Evolutionary conservation across 1,139 yeast species (phyloP), one percentile per base, ranked within the genome.

Genomic region (Yamadazyma sp.): DNA sequence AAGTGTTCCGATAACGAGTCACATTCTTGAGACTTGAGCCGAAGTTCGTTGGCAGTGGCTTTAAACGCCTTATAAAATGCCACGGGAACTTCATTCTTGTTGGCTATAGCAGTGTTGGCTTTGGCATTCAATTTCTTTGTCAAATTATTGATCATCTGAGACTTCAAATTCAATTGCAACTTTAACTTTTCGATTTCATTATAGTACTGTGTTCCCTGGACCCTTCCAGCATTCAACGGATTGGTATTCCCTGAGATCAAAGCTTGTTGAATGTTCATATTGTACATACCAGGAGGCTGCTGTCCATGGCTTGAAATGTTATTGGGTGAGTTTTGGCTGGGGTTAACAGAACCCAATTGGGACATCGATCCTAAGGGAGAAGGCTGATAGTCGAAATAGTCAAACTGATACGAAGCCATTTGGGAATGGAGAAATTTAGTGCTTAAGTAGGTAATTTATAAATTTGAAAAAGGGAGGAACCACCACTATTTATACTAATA

Each of bases 11-110:
- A 22, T n/a, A 42, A 76, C 6, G 33, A 20, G 12, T 73, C 73
- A 42, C 84, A 64, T 50, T 84, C 87, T 17, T 60, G 56, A 25
- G 76, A 77, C 39, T 79, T 77, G 29, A 68, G 69, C 37, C 70
- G 71, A 38, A 81, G 62, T n/a, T 77, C 66, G 40, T 64, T 66
- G 5, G 80, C 66, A 50, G 81, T 63, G 46, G 77, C 77, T 44
- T 65, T 65, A 50, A 75, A 79, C 32, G 77, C 51, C 42, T 72
- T 72, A 49, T 66, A 70, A 45, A 75, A 74, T 15, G 33, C 23
- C 17, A 15, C 5, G 2, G 38, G 38, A 11, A 35, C 24, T 8
- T 8, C 11, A 8, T 12, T 17, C 6, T 15, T 17, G 29, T 14
- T 23, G 41, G 33, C 8, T 6, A 20, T 28, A 8, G 33, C 30